Evolutionary conservation across 2,329 filamentous ascomycete genomes (phyloP), one percentile per base, ranked within the genome.

Genomic region (Beauveria medogensis): DNA sequence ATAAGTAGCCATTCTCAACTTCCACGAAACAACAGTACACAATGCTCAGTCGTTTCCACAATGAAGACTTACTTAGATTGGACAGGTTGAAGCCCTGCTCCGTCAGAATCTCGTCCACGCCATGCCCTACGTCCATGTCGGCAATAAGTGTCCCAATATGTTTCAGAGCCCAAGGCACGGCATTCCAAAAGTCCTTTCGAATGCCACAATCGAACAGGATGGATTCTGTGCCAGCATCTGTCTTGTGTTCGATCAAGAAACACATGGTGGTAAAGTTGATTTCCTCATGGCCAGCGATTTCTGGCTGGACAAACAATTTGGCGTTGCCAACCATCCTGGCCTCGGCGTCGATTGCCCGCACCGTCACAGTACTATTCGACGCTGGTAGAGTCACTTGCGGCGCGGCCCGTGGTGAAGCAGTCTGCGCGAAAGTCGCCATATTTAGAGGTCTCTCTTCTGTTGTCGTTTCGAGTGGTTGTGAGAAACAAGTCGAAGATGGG

Each of bases 151-250:
- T 56, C 2, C 62, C 62, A 1, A 66, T 53, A 8, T 55, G 60
- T 2, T 47, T 47, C n/a, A 24, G 53, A 24, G 37, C 40, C 26
- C 18, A 47, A 2, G 24, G 60, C 48, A 24, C 62, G 43, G 18
- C 51, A 22, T 64, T 63, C 65, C 65, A 66, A 16, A 64, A 64
- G 22, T 66, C 65, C 46, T 63, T 64, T 5, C 64, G 64, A 1
- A 50, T 24, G 2, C 65, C 65, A 3, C 64, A 55, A 26, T 66
- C 65, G 9, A 66, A 66, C 41, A 66, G 8, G 12, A 65, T 55
- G 3, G 30, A 37, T 20, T 66, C 63, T 4, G 41, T 22, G 8
- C 54, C 58, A 2, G 30, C 20, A 3, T 14, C 5, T 1, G 7
- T 16, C 9, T 22, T 6, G 47, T 63, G 62, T 47, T 66, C 65